Base-by-base conservation (phyloP, 192 early-diverging fungal species). In the Coemansia biformis region DNA sequence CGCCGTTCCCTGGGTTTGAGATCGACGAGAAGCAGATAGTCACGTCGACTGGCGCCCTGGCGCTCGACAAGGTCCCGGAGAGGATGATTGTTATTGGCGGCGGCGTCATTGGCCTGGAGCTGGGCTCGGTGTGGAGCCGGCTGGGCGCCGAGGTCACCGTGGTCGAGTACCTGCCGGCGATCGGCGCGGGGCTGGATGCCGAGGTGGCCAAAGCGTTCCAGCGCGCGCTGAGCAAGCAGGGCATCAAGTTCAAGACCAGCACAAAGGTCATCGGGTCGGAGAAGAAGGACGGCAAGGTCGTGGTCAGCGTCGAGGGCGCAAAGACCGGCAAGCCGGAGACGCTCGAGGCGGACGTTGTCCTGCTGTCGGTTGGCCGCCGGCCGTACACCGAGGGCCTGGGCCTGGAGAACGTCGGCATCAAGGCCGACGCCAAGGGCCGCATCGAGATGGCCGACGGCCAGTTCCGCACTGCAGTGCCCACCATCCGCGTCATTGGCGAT, bases 31-130 rank as follows among this genome's bases (percentile, higher is more conserved):
- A 91, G 80, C 81, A 84, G 65, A 95, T 98, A 53, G 86, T 98
- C 35, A 91, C 88, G 36, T 98, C 96, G n/a, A 98, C 96, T 14
- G 96, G 96, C 48, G 96, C 96, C 12, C 83, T 98, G 54, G 85
- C 89, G 22, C 80, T 98, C 55, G 79, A 87, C 58, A 82, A 92
- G 64, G 88, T 98, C 21, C 96, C 96, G 34, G 86, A 96, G 79
- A 94, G 93, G 79, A 88, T 98, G 90, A 83, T 95, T 41, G 93
- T 98, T 46, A 96, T 98, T 64, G 96, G 96, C 54, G 96, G 89
- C 47, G 96, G 96, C 78, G 93, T 98, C 57, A 98, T 98, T 78
- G 96, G 96, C 53, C 86, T 98, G 33, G 96, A 98, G 77, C 80
- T 98, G 40, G 96, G 96, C 30, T 98, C 96, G 9, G 96, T 98